Evolutionary conservation across 2,329 filamentous ascomycete genomes (phyloP), one percentile per base, ranked within the genome.

Genomic region (Microdochium bolleyi): DNA sequence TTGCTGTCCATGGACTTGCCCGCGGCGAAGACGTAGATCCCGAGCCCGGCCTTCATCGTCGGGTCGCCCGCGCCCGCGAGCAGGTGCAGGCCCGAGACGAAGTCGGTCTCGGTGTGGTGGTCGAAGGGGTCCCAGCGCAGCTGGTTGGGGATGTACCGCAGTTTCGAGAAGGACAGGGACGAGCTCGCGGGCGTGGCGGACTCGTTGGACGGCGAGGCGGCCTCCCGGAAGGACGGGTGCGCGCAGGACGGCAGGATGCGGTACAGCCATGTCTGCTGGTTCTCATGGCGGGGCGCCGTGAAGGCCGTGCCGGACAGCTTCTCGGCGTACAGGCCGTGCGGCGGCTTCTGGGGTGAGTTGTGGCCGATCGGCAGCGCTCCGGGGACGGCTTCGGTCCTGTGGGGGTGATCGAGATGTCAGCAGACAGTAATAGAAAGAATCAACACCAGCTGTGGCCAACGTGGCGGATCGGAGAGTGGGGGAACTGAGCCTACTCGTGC

Each of bases 71-170:
- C 83, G 3, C 85, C 86, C 2, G 85, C 86, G 19, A 90, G 75
- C 22, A 88, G 71, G 54, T 85, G 82, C 53, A 88, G 66, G 2
- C 70, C 70, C 1, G 71, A 71, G 46, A 77, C 69, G 48, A 77
- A 77, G 51, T 73, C 68, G 10, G 63, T 68, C 54, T 48, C 79
- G 64, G 84, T 77, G 58, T 87, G 81, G 49, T 91, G 74, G 62
- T 92, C 85, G 65, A 92, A 91, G 1, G 78, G 88, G 60, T 89
- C 85, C 89, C 89, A 95, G 55, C 89, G 82, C 32, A 95, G 75
- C 69, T 94, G 89, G 61, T 92, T 92, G 0, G 89, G 89, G 51
- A 89, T 86, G 57, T 88, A 84, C 61, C 88, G 82, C 56, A 89
- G 77, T 62, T 79, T 80, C 3, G 41, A 38, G 14, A 38, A 38